Percentiles rank a stretch among this genome's conserved stretches.
phyloP scores from a whole-genome alignment of 2,329 filamentous ascomycete species.

The Alternaria infectoria region DNA sequence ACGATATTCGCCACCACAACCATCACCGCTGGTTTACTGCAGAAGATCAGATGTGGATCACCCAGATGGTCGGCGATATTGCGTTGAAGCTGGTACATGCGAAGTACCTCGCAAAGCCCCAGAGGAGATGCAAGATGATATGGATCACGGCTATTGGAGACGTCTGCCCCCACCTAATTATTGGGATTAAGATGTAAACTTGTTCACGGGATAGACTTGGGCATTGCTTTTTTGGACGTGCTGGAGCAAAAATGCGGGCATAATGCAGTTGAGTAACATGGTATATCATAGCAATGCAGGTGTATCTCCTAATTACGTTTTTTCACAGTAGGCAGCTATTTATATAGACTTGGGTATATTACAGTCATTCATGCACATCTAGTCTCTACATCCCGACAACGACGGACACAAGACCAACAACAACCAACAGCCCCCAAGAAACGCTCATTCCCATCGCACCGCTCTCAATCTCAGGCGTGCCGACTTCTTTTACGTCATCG shows the following conservation, averaged over 20 bases:
- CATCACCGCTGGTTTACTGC: neutral
- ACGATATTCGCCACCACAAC: too few species aligned
- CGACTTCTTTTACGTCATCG: conserved; percentile 42
- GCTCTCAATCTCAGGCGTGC: conserved; percentile 43
- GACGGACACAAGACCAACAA: conserved; percentile 29
- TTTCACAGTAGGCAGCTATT: too few species aligned
- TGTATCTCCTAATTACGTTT: too few species aligned
- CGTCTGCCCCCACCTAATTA: neutral
- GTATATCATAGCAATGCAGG: too few species aligned
- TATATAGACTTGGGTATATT: neutral
- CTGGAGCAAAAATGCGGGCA: too few species aligned
- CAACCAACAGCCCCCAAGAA: conserved; percentile 34
- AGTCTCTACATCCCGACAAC: conserved; percentile 20
- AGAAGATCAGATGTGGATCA: neutral
- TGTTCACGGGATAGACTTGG: too few species aligned
- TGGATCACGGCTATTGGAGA: neutral
- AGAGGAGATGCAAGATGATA: neutral
- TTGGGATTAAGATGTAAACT: neutral
- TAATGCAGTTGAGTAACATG: too few species aligned
- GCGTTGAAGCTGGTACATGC: neutral
- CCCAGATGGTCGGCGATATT: neutral
- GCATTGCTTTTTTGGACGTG: too few species aligned
- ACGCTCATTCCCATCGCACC: conserved; percentile 25
- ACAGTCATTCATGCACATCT: neutral
- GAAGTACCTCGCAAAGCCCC: accelerated